These are phyloP conservation scores for Hortiboletus flavorubellus DNA, from an alignment of 768 basidiomycete species.

Conservation along the genomic window DNA sequence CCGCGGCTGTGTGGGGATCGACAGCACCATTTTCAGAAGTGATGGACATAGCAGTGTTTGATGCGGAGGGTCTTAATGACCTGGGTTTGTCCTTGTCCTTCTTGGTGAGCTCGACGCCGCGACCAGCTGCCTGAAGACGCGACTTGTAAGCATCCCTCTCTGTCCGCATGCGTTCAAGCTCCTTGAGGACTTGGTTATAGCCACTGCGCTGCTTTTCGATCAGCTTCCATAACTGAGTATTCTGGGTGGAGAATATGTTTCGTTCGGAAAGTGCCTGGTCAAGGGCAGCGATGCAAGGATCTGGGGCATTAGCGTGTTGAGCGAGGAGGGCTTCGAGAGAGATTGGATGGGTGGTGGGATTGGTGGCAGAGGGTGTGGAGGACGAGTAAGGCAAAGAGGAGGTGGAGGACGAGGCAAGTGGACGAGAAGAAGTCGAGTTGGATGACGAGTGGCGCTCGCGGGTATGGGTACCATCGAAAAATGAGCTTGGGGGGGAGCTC, in stretches of 20 bases:
- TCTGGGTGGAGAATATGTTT: conserved; percentile 77
- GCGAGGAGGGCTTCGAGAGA: conserved; percentile 54
- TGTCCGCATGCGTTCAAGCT: conserved; percentile 76
- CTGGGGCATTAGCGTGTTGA: conserved; percentile 47
- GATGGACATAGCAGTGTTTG: conserved; percentile 22
- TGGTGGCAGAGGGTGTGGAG: conserved; percentile 28
- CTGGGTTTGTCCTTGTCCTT: conserved; percentile 28
- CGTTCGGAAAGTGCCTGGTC: conserved; percentile 78
- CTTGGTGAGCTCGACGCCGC: conserved; percentile 39
- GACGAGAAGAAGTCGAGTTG: conserved; percentile 26
- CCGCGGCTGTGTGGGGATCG: conserved; percentile 26
- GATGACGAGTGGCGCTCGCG: conserved; percentile 26
- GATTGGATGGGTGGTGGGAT: conserved; percentile 33
- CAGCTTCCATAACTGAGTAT: conserved; percentile 90
- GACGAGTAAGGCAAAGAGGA: conserved; percentile 26
- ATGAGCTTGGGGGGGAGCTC: conserved; percentile 16
- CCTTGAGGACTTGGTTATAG: conserved; percentile 78
- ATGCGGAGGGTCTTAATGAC: conserved; percentile 18
- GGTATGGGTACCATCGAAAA: conserved; percentile 16
- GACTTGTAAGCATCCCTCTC: conserved; percentile 67
- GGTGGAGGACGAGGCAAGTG: conserved; percentile 31
- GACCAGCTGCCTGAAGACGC: conserved; percentile 30
- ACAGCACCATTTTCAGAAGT: conserved; percentile 12
- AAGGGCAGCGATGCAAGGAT: conserved; percentile 59
- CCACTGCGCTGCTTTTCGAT: conserved; percentile 87